Evolutionary conservation across 2,329 filamentous ascomycete genomes (phyloP).

Genomic region (Pseudogymnoascus sp.): DNA sequence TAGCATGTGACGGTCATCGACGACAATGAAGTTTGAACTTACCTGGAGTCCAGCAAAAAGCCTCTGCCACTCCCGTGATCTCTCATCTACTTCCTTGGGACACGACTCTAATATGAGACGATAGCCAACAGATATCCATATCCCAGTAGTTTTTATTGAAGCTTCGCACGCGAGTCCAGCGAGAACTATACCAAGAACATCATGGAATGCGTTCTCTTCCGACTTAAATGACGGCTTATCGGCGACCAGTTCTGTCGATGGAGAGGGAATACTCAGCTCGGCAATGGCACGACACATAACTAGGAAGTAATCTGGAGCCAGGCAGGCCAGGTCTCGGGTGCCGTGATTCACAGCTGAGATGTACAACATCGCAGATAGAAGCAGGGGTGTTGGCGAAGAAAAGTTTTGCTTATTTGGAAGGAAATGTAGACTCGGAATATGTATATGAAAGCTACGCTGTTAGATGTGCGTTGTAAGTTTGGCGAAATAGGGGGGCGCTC

Average conservation of each 20-base stretch:
- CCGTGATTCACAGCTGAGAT: conserved; percentile 30
- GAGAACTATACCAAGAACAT: conserved; percentile 35
- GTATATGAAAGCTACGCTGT: conserved; percentile 34
- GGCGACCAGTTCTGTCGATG: conserved; percentile 22
- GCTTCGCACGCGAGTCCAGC: conserved; percentile 35
- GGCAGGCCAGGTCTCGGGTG: conserved; percentile 28
- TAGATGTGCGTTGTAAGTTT: neutral
- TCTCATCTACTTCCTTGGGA: conserved; percentile 32
- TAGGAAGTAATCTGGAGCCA: conserved; percentile 33
- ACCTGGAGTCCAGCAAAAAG: conserved; percentile 31
- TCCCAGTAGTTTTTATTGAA: conserved; percentile 35
- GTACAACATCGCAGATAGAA: conserved; percentile 38
- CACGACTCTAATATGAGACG: conserved; percentile 35
- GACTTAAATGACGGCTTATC: conserved; percentile 17
- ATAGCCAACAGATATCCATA: conserved; percentile 38
- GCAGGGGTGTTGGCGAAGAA: conserved; percentile 34
- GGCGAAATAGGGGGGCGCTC: conserved; percentile 7
- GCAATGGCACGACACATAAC: conserved; percentile 34
- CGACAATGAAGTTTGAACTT: neutral
- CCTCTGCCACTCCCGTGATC: conserved; percentile 34
- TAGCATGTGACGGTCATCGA: conserved; percentile 8
- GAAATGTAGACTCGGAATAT: conserved; percentile 38
- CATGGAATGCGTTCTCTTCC: conserved; percentile 36
- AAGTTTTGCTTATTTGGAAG: conserved; percentile 36
- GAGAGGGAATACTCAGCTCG: conserved; percentile 32